These are phyloP conservation scores for Aspergillus nidulans DNA, from an alignment of 495 filamentous ascomycete genomes.

Conservation along the genomic window DNA sequence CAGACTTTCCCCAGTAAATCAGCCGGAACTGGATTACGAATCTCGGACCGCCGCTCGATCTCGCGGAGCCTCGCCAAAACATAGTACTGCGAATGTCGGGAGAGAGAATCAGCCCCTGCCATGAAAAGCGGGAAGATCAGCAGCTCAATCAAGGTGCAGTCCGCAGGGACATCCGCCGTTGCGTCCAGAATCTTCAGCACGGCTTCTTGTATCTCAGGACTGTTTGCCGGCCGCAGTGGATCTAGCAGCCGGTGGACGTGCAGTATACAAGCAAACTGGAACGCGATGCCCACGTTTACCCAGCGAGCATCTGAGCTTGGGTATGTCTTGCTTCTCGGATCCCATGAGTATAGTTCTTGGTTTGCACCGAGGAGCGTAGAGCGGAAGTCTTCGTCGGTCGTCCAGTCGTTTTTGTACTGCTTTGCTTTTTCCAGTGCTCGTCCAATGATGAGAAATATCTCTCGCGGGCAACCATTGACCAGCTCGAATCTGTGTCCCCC, in stretches of 20 bases:
- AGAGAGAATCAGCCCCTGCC: conserved; percentile 32
- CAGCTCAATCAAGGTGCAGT: conserved; percentile 27
- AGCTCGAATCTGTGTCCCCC: conserved; percentile 30
- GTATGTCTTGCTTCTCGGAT: conserved; percentile 19
- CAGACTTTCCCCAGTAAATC: conserved; percentile 31
- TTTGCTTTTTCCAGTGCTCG: conserved; percentile 31
- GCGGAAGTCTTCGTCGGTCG: conserved; percentile 19
- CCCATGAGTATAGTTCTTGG: conserved; percentile 29
- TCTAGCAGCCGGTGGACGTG: conserved; percentile 32
- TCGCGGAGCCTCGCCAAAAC: conserved; percentile 25
- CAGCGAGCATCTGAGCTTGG: conserved; percentile 29
- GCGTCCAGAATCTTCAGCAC: conserved; percentile 30
- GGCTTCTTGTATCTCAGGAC: conserved; percentile 26
- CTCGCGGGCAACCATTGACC: conserved; percentile 36
- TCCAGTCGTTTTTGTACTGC: conserved; percentile 21
- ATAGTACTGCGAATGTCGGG: conserved; percentile 33
- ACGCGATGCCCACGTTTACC: conserved; percentile 29
- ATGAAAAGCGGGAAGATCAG: conserved; percentile 35
- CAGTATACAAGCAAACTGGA: conserved; percentile 33
- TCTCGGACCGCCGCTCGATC: conserved; percentile 28
- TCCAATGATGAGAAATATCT: conserved; percentile 33
- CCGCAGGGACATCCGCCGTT: conserved; percentile 26
- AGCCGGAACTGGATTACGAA: conserved; percentile 25
- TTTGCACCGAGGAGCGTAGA: conserved; percentile 17
- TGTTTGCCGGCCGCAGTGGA: conserved; percentile 20